Base-by-base conservation (phyloP, 352 stramenopile species). In the Phytophthora chlamydospora region DNA sequence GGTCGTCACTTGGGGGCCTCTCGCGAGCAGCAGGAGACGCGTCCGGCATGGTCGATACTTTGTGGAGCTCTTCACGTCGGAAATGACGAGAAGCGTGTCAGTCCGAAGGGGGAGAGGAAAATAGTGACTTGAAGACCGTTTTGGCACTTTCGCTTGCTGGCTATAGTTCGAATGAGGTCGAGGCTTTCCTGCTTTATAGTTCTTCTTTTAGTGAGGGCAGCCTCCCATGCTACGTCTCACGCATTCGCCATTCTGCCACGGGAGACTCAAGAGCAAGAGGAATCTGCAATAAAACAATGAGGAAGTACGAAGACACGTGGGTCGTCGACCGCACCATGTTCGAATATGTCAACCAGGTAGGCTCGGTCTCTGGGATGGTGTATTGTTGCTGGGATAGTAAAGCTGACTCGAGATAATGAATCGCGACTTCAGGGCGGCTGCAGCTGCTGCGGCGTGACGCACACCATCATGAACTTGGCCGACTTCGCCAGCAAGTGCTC, bases 261-360 rank as follows among this genome's bases (percentile, higher is more conserved):
- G 34, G 39, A 59, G 49, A 58, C 55, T 13, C 33, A 55, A 66
- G 50, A 32, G 14, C 12, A 46, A 29, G 2, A 48, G 10, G 3
- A 11, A 42, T 32, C 9, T 7, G 29, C 39, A 58, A 36, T 24
- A 6, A 9, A 16, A 61, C 27, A 5, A 89, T 93, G 76, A 72
- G 76, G 43, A 85, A 85, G 53, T 93, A 89, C 62, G 77, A 91
- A 16, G 86, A 95, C 60, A 75, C 69, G 19, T 95, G 85, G 88
- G 87, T 98, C 46, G 86, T 98, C 35, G 93, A 98, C 73, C 86
- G 89, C 40, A 96, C 88, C 32, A 93, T 98, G 87, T 98, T 98
- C 76, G 90, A 98, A 62, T 98, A 97, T 68, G 80, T 98, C 36
- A 93, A 93, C 63, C 81, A 93, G 73, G 83, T 90, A 6, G 5